Conservation (phyloP, 2,329 filamentous ascomycete genomes). For the Ascocoryne sarcoides region DNA sequence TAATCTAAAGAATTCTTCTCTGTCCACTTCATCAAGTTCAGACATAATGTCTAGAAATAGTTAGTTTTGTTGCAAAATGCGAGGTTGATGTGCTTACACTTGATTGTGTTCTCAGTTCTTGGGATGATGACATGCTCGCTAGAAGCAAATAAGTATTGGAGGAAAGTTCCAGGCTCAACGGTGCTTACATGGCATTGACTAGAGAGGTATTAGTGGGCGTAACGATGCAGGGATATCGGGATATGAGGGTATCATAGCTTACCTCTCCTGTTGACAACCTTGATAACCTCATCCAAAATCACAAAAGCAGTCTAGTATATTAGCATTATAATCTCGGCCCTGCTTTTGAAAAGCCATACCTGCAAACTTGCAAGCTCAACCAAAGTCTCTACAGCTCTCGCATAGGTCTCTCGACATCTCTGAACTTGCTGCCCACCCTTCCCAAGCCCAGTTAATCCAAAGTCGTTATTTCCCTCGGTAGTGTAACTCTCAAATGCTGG, state of each 20-base stretch:
- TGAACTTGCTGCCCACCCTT: slow-evolving; percentile 98
- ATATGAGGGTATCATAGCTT: slow-evolving; percentile 28
- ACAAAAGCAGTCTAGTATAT: slow-evolving; percentile 74
- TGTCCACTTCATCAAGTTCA: slow-evolving; percentile 91
- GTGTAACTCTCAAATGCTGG: slow-evolving; percentile 89
- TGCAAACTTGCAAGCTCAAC: slow-evolving; percentile 92
- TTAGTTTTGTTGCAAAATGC: background rate
- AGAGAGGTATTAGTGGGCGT: too few relatives aligned
- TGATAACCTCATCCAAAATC: slow-evolving; percentile 97
- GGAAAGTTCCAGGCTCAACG: background rate
- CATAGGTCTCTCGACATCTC: slow-evolving; percentile 90
- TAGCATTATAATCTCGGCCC: background rate
- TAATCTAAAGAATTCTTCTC: slow-evolving; percentile 94
- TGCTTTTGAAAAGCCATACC: slow-evolving; percentile 31
- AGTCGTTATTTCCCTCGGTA: slow-evolving; percentile 86
- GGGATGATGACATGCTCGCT: slow-evolving; percentile 94
- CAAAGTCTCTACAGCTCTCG: slow-evolving; percentile 86
- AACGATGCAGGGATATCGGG: slow-evolving; percentile 16
- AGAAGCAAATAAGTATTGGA: background rate
- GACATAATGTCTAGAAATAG: slow-evolving; percentile 76
- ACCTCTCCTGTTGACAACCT: slow-evolving; percentile 95
- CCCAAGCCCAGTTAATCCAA: slow-evolving; percentile 87
- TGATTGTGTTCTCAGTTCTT: slow-evolving; percentile 98
- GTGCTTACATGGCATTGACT: slow-evolving; percentile 84
- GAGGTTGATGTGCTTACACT: slow-evolving; percentile 48